Evolutionary conservation across 192 early-diverging fungal genomes (phyloP).

Genomic region (Entophlyctis luteolus): DNA sequence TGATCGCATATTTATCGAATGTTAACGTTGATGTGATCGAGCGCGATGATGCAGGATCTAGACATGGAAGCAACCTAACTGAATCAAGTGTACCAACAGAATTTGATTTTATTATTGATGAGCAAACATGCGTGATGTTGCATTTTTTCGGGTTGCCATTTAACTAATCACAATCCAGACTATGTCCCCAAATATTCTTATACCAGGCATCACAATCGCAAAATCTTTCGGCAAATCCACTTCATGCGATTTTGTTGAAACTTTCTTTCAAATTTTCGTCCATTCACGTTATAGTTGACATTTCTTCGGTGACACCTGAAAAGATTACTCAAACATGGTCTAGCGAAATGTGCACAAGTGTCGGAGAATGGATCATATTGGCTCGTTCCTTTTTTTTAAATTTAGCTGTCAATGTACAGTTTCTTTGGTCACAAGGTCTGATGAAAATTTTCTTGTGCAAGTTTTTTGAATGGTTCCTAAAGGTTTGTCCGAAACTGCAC

Average conservation of each 20-base stretch:
- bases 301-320: neutral
- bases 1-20: constrained; percentile 17
- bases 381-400: neutral
- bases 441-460: neutral
- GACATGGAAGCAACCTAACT: no score
- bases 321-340: constrained; percentile 10
- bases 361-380: neutral
- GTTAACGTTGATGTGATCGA: constrained; percentile 25
- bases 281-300: neutral
- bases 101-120: constrained; percentile 33
- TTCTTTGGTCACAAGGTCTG: constrained; percentile 18
- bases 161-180: neutral
- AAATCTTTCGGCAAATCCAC: neutral
- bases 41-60: constrained; percentile 12
- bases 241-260: neutral
- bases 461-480: neutral
- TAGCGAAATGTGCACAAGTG: constrained; percentile 6
- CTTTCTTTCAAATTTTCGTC: constrained; percentile 1
- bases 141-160: neutral
- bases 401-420: neutral
- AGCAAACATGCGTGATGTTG: constrained; percentile 35
- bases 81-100: constrained; percentile 12
- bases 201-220: no score
- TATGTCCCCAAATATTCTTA: neutral
- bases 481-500: constrained; percentile 14